These are phyloP conservation scores for Pyricularia sp. DNA, from an alignment of 2,329 filamentous ascomycete genomes.

Conservation along the genomic window DNA sequence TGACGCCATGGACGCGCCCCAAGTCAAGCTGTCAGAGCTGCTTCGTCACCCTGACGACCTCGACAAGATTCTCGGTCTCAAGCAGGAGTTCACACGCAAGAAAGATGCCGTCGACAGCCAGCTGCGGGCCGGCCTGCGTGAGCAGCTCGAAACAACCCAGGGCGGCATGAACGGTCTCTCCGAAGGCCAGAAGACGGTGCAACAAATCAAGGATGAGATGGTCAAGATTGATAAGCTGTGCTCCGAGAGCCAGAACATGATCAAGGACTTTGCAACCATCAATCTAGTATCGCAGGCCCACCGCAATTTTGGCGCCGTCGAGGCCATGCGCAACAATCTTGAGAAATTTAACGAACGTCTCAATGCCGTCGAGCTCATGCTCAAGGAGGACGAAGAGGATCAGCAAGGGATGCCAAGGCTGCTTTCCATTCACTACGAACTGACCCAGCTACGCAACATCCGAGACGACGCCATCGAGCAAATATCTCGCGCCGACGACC, in stretches of 20 bases:
- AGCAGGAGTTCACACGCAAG: conserved; percentile 88
- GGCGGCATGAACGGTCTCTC: conserved; percentile 81
- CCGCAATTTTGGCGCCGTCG: conserved; percentile 88
- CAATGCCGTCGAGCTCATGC: conserved; percentile 63
- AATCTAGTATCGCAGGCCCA: conserved; percentile 90
- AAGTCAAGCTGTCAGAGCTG: conserved; percentile 81
- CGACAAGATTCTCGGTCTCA: conserved; percentile 86
- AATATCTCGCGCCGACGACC: conserved; percentile 68
- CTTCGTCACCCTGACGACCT: conserved; percentile 94
- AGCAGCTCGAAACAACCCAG: conserved; percentile 92
- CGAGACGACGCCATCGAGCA: conserved; percentile 95
- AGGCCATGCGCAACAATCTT: conserved; percentile 86
- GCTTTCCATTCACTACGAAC: conserved; percentile 79
- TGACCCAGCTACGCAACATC: conserved; percentile 87
- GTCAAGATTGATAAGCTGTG: conserved; percentile 97
- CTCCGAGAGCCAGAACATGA: conserved; percentile 95
- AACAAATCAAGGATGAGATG: conserved; percentile 95
- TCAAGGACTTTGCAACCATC: conserved; percentile 90
- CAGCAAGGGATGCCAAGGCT: conserved; percentile 87
- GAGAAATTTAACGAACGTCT: conserved; percentile 79
- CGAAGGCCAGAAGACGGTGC: conserved; percentile 85
- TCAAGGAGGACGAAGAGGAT: conserved; percentile 77
- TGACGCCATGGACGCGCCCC: conserved; percentile 52
- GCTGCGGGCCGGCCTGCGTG: conserved; percentile 76
- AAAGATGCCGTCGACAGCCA: conserved; percentile 87